Evolutionary conservation across 495 filamentous ascomycete species (phyloP).

Genomic region (Platismatia glauca): DNA sequence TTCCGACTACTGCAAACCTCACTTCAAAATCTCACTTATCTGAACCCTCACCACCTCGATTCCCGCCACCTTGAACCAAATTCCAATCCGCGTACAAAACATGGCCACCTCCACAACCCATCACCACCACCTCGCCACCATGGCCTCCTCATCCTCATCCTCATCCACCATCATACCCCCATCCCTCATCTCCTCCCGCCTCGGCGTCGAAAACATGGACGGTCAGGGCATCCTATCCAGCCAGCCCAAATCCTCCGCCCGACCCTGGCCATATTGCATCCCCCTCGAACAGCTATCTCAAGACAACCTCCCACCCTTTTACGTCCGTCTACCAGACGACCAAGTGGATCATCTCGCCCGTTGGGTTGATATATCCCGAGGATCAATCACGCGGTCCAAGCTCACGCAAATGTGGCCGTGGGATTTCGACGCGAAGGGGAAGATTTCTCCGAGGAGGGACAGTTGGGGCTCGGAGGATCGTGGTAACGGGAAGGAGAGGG

Average conservation of each 20-base stretch:
- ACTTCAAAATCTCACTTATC: not conserved
- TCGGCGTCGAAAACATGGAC: constrained; percentile 8
- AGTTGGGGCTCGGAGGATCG: not conserved
- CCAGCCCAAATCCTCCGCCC: not conserved
- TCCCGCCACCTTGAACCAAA: not conserved
- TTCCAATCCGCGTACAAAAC: not conserved
- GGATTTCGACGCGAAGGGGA: not conserved
- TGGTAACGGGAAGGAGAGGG: not conserved
- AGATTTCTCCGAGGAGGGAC: not conserved
- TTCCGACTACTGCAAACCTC: not conserved
- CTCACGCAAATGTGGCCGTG: not conserved
- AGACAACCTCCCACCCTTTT: constrained; percentile 10
- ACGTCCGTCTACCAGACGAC: constrained; percentile 8
- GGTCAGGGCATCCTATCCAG: not conserved
- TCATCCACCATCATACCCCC: not conserved
- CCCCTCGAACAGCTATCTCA: not conserved
- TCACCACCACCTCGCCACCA: not conserved
- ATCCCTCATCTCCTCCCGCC: not conserved
- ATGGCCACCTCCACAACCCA: not conserved
- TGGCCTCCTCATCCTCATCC: not conserved
- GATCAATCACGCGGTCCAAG: not conserved
- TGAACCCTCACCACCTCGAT: not conserved
- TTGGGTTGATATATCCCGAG: not conserved
- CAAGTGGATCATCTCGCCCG: constrained; percentile 4
- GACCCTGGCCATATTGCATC: constrained; percentile 5